These are phyloP conservation scores for Smithsoniella earleae DNA, from an alignment of 163 green algal species.

Conservation along the genomic window DNA sequence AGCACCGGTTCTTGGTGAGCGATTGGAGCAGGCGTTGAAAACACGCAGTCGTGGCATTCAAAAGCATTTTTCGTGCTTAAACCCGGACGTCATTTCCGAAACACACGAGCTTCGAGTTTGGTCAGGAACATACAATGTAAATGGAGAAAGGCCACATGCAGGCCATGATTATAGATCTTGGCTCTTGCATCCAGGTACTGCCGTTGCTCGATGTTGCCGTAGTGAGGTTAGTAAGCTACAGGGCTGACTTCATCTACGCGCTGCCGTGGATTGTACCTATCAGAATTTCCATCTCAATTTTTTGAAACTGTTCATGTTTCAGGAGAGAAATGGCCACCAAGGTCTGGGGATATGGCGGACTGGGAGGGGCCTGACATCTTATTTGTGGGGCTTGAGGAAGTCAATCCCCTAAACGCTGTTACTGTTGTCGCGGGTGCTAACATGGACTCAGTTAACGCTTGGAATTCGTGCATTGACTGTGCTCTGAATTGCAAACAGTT, in stretches of 20 bases:
- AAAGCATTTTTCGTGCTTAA: conserved; percentile 13
- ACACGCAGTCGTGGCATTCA: conserved; percentile 16
- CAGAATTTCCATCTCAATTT: neutral
- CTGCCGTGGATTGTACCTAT: neutral
- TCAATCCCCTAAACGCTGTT: conserved; percentile 9
- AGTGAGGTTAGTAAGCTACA: too few relatives aligned
- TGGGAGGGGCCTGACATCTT: conserved; percentile 27
- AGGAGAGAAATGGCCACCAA: conserved; percentile 27
- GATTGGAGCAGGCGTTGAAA: conserved; percentile 15
- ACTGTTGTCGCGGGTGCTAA: conserved; percentile 5
- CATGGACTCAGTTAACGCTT: neutral
- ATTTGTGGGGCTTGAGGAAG: conserved; percentile 18
- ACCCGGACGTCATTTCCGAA: neutral
- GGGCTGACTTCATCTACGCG: too few relatives aligned
- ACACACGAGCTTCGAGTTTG: conserved; percentile 1
- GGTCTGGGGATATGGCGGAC: neutral
- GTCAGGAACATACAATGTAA: conserved; percentile 7
- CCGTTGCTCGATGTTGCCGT: neutral
- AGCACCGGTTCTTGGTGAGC: neutral
- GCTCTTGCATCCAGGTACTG: conserved; percentile 23
- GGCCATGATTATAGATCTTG: conserved; percentile 16
- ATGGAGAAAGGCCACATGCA: conserved; percentile 10
- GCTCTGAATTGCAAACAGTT: conserved; percentile 23
- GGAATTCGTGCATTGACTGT: conserved; percentile 16
- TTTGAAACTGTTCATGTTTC: neutral